These are phyloP conservation scores for Caryopteris hybrid DNA, from an alignment of 305 asterid genomes.

Conservation along the genomic window DNA sequence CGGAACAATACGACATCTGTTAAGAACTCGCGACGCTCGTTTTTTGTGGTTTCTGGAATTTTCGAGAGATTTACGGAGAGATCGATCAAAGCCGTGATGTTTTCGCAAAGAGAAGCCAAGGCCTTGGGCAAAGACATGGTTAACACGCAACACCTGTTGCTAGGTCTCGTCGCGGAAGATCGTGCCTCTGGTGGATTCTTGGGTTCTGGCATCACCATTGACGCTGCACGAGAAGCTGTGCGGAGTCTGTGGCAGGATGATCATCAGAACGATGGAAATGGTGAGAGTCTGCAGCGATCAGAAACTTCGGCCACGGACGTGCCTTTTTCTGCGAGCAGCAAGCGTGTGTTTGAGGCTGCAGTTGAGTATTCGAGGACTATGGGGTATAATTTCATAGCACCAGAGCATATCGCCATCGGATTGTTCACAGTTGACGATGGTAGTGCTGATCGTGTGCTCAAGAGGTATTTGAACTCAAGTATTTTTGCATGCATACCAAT, in stretches of 20 bases:
- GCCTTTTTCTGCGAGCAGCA: constrained; percentile 65
- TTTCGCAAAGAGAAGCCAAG: constrained; percentile 83
- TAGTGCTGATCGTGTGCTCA: constrained; percentile 66
- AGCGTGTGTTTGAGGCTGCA: constrained; percentile 86
- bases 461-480: constrained; percentile 40
- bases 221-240: constrained; percentile 73
- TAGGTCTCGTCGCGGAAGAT: constrained; percentile 92
- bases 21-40: constrained; percentile 35
- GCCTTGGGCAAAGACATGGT: constrained; percentile 72
- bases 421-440: constrained; percentile 94
- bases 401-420: constrained; percentile 92
- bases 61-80: constrained; percentile 94
- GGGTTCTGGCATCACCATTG: constrained; percentile 72
- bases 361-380: constrained; percentile 85
- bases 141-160: constrained; percentile 74
- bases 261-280: constrained; percentile 21
- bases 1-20: constrained; percentile 5
- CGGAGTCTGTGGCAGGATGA: constrained; percentile 57
- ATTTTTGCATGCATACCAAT: neutral
- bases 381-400: constrained; percentile 89
- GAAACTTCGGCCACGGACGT: constrained; percentile 71
- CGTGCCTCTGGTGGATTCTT: constrained; percentile 68
- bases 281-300: constrained; percentile 25
- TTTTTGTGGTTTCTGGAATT: constrained; percentile 58
- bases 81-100: constrained; percentile 87